Conservation (phyloP, 352 stramenopile species). For the Phytophthora crassamura region DNA sequence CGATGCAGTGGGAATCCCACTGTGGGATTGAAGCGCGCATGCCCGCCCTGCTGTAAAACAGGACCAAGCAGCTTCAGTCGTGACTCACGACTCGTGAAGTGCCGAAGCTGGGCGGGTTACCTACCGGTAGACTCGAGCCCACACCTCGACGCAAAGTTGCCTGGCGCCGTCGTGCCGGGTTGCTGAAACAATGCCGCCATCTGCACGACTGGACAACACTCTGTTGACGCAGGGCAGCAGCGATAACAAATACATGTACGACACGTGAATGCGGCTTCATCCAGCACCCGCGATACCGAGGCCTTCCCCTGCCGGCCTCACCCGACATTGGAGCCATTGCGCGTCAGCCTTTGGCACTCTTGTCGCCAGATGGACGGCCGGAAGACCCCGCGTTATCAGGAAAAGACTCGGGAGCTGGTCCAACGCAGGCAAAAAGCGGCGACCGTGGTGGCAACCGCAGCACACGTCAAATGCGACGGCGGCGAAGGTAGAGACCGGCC, state of each 20-base stretch:
- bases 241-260: constrained; percentile 24
- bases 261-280: constrained; percentile 8
- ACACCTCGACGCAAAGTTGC: constrained; percentile 11
- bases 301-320: not conserved
- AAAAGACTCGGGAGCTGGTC: no score
- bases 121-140: no score
- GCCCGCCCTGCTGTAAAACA: constrained; percentile 22
- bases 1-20: no score
- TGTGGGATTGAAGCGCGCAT: constrained; percentile 18
- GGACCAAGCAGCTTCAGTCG: constrained; percentile 28
- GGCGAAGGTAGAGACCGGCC: no score
- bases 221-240: constrained; percentile 8
- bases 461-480: no score
- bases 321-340: constrained; percentile 17
- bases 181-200: constrained; percentile 5
- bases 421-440: no score
- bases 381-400: not conserved
- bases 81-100: no score
- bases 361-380: constrained; percentile 15
- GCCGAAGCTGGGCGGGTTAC: no score
- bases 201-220: constrained; percentile 14
- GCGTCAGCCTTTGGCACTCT: not conserved
- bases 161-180: not conserved
- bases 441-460: no score
- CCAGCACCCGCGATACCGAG: not conserved